Percentiles rank a stretch among this genome's conserved stretches.
These are phyloP conservation scores for Lachancea thermotolerans DNA, from an alignment of 805 yeast species.

Conservation along the genomic window DNA sequence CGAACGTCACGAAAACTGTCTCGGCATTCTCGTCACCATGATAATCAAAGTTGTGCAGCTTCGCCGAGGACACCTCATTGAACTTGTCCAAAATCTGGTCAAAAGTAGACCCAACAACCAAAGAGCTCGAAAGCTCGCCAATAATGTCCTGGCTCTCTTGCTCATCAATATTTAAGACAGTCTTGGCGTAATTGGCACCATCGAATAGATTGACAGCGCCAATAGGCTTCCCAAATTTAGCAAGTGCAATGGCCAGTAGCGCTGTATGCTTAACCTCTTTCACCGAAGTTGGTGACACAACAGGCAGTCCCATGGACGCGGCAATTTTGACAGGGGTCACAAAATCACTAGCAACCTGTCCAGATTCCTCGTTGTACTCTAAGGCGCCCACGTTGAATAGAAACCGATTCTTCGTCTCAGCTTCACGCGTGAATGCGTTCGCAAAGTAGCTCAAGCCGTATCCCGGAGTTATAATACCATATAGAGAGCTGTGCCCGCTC, in stretches of 20 bases:
- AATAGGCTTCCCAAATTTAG: slow-evolving; percentile 34
- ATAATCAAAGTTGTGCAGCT: slow-evolving; percentile 40
- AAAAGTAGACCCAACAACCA: slow-evolving; percentile 16
- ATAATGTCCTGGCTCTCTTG: slow-evolving; percentile 12
- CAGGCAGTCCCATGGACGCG: slow-evolving; percentile 54
- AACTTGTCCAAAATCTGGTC: slow-evolving; percentile 24
- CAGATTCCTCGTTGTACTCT: slow-evolving; percentile 52
- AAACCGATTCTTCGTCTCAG: slow-evolving; percentile 42
- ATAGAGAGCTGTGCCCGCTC: slow-evolving; percentile 27
- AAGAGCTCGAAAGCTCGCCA: slow-evolving; percentile 9
- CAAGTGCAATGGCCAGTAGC: slow-evolving; percentile 55
- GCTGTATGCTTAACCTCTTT: slow-evolving; percentile 64
- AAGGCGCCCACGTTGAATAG: slow-evolving; percentile 71
- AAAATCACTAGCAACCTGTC: slow-evolving; percentile 57
- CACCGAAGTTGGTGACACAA: slow-evolving; percentile 57
- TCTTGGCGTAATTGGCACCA: slow-evolving; percentile 47
- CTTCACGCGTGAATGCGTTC: slow-evolving; percentile 42
- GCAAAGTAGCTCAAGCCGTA: slow-evolving; percentile 64
- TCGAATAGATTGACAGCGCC: slow-evolving; percentile 71
- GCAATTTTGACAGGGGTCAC: slow-evolving; percentile 56
- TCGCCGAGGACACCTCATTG: slow-evolving; percentile 21
- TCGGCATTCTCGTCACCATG: slow-evolving; percentile 55
- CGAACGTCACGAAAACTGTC: slow-evolving; percentile 76
- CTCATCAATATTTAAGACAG: slow-evolving; percentile 17
- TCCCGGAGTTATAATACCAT: slow-evolving; percentile 51